A percentile compares a stretch with the other conserved stretches of the same genome.
Evolutionary conservation across 2,329 filamentous ascomycete species (phyloP).

Genomic region (Colletotrichum sp.): DNA sequence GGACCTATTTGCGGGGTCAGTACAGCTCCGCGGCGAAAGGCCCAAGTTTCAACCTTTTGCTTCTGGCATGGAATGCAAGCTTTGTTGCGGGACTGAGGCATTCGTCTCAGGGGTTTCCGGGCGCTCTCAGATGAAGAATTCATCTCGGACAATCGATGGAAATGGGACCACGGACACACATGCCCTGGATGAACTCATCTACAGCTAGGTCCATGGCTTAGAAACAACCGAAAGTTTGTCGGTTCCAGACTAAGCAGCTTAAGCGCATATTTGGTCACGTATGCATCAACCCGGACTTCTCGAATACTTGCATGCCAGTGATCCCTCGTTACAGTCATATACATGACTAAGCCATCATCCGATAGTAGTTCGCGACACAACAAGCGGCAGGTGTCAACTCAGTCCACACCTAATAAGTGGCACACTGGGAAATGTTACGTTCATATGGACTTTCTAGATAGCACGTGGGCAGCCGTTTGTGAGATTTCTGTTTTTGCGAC

Average conservation of each 20-base stretch:
- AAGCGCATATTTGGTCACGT: background rate
- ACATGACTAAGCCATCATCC: background rate
- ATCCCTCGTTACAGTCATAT: background rate
- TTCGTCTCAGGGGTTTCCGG: background rate
- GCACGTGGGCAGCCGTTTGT: background rate
- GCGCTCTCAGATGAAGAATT: background rate
- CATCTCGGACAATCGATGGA: background rate
- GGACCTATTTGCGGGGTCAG: background rate
- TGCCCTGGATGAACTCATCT: background rate
- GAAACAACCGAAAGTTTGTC: background rate
- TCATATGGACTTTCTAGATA: background rate
- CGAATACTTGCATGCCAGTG: background rate
- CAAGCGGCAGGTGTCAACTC: background rate
- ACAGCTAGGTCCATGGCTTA: background rate
- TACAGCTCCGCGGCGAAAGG: background rate
- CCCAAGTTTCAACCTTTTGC: background rate
- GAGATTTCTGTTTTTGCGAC: background rate
- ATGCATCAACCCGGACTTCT: background rate
- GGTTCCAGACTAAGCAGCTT: background rate
- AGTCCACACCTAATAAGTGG: background rate
- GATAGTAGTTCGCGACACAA: background rate
- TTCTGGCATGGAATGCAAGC: background rate
- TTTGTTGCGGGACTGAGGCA: background rate
- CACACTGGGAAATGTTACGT: background rate
- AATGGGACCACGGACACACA: background rate